Evolutionary conservation across 208 protist species (phyloP), one percentile per base, ranked within the genome.

Genomic region (Kentomonas sorsogonicus): DNA sequence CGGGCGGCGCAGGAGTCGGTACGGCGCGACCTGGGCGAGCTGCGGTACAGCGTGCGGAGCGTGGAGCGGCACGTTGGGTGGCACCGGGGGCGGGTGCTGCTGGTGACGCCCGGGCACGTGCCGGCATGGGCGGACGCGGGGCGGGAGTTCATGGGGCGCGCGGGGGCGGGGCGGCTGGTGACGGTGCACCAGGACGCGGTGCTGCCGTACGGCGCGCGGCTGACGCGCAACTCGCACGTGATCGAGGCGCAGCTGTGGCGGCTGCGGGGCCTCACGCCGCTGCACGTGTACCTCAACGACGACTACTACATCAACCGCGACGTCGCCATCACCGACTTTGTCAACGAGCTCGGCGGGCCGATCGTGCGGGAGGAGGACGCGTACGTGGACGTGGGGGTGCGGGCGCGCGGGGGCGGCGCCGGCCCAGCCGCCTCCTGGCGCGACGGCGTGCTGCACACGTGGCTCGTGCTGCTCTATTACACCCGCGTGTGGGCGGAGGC

Each of bases 61-160:
- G 51, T 98, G 31, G 95, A 98, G 74, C 68, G 77, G 59, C 83
- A 89, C 74, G 86, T 96, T 23, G 89, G 71, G 29, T 98, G 96
- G 96, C 78, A 98, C 39, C 51, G 55, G n/a, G 81, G 81, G 16
- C 71, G 91, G 44, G 65, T 97, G 48, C 60, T 98, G n/a, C 69
- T 99, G 52, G 92, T 98, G n/a, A 97, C 96, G 13, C 97, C 97
- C 44, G 93, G 94, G 29, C 97, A 98, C 74, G 66, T 95, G 38
- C 89, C 93, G 26, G 56, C 50, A 48, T 98, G 94, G 93, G 50
- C 97, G 38, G 77, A 97, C 67, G 39, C 71, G 26, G 69, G 73
- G 44, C 71, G 66, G 47, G 75, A 79, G 67, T 87, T 87, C 59
- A 57, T 87, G 16, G n/a, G n/a, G n/a, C n/a, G n/a, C n/a, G 52